Evolutionary conservation across 495 filamentous ascomycete species (phyloP).

Genomic region (Monascus purpureus): DNA sequence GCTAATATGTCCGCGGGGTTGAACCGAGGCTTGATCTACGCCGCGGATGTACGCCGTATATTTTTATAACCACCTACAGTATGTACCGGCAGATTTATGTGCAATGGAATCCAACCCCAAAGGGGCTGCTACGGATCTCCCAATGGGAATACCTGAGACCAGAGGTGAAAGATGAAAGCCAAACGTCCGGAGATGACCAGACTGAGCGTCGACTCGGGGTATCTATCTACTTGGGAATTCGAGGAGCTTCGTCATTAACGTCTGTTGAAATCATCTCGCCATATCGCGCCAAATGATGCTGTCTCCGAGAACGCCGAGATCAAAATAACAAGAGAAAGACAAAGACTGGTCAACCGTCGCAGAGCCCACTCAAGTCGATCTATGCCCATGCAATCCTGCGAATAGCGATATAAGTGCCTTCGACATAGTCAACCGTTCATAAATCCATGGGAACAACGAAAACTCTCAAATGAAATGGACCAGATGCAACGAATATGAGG

Average conservation of each 20-base stretch:
- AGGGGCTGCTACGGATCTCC: no score
- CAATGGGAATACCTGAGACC: no score
- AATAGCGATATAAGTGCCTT: slow-evolving; percentile 5
- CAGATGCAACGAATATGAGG: no score
- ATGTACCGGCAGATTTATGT: no score
- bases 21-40: no score
- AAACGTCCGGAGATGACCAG: slow-evolving; percentile 28
- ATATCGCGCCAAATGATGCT: slow-evolving; percentile 35
- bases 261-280: slow-evolving; percentile 27
- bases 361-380: slow-evolving; percentile 7
- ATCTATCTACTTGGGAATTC: slow-evolving; percentile 37
- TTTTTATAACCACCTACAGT: no score
- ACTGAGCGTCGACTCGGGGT: slow-evolving; percentile 41
- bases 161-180: no score
- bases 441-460: slow-evolving; percentile 7
- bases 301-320: slow-evolving; percentile 25
- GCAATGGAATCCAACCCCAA: no score
- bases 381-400: slow-evolving; percentile 21
- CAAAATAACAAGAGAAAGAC: slow-evolving; percentile 8
- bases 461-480: slow-evolving; percentile 8
- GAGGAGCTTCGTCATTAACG: slow-evolving; percentile 31
- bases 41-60: no score
- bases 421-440: slow-evolving; percentile 3
- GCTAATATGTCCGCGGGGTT: no score
- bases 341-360: slow-evolving; percentile 8